phyloP scores from a whole-genome alignment of 306 rosid species.

The Malus orientalis region DNA sequence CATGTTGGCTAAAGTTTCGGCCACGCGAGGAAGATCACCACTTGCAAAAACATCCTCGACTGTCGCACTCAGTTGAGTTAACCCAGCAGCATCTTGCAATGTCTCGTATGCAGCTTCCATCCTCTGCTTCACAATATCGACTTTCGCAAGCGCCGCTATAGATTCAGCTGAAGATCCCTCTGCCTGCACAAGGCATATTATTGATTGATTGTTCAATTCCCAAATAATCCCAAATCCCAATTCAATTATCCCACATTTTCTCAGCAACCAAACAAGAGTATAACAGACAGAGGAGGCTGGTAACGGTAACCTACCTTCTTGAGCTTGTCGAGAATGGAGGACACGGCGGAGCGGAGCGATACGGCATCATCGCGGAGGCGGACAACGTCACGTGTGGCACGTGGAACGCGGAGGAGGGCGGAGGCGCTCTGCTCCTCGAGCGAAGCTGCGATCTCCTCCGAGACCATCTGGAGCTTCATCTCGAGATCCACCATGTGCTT shows the following conservation, averaged over 20 bases:
- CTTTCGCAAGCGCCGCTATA: constrained; percentile 88
- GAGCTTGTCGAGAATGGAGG: constrained; percentile 83
- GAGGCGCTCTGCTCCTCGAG: constrained; percentile 91
- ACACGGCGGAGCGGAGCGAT: constrained; percentile 74
- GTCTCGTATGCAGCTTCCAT: constrained; percentile 98
- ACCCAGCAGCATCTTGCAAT: constrained; percentile 98
- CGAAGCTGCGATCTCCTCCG: constrained; percentile 88
- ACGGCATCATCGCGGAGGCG: constrained; percentile 93
- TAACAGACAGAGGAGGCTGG: neutral
- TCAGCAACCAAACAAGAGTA: neutral
- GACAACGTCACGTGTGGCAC: constrained; percentile 85
- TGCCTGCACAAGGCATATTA: constrained; percentile 38
- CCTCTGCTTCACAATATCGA: constrained; percentile 90
- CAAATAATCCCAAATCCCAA: no score
- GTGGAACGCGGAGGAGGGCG: constrained; percentile 88
- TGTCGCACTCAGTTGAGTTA: constrained; percentile 88
- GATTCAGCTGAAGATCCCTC: constrained; percentile 98
- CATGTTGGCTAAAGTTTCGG: constrained; percentile 95
- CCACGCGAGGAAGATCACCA: constrained; percentile 97
- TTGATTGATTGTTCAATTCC: constrained; percentile 3
- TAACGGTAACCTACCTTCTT: constrained; percentile 48
- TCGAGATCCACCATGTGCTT: constrained; percentile 82
- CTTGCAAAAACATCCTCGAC: constrained; percentile 98
- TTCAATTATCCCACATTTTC: neutral
- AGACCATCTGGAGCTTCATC: constrained; percentile 91